Percentiles rank a stretch among this genome's conserved stretches.
Conservation (phyloP, 805 yeast genomes). For the Barnettozyma pratensis region DNA sequence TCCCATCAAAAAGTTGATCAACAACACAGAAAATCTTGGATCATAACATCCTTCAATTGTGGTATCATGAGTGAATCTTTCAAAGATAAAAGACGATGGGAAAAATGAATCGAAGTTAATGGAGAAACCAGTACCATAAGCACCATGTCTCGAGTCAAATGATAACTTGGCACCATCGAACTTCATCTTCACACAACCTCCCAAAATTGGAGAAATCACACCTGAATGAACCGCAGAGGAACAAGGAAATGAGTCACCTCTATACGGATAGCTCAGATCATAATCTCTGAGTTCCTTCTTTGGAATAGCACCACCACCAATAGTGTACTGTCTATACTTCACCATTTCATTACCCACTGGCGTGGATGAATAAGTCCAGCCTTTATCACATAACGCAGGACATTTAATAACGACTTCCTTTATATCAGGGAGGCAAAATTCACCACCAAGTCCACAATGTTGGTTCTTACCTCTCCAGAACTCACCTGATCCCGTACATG, state of each 20-base stretch:
- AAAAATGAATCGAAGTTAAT: conserved; percentile 65
- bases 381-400: conserved; percentile 81
- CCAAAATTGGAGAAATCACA: conserved; percentile 59
- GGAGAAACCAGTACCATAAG: conserved; percentile 43
- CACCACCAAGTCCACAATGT: conserved; percentile 69
- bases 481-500: conserved; percentile 40
- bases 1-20: conserved; percentile 58
- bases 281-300: conserved; percentile 11
- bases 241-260: conserved; percentile 88
- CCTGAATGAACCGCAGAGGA: conserved; percentile 91
- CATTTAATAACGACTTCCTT: conserved; percentile 68
- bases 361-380: conserved; percentile 68
- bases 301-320: conserved; percentile 62
- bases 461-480: conserved; percentile 77
- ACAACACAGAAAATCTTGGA: conserved; percentile 53
- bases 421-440: conserved; percentile 17
- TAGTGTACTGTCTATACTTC: conserved; percentile 64
- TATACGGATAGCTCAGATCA: conserved; percentile 52
- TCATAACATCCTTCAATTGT: conserved; percentile 56
- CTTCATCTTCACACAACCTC: conserved; percentile 70
- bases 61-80: conserved; percentile 28
- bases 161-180: conserved; percentile 46
- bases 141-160: conserved; percentile 47
- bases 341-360: conserved; percentile 67
- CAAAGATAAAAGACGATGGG: conserved; percentile 68